A percentile compares a stretch with the other conserved stretches of the same genome.
These are phyloP conservation scores for Lactifluus subvellereus DNA, from an alignment of 768 basidiomycete species.

Conservation along the genomic window DNA sequence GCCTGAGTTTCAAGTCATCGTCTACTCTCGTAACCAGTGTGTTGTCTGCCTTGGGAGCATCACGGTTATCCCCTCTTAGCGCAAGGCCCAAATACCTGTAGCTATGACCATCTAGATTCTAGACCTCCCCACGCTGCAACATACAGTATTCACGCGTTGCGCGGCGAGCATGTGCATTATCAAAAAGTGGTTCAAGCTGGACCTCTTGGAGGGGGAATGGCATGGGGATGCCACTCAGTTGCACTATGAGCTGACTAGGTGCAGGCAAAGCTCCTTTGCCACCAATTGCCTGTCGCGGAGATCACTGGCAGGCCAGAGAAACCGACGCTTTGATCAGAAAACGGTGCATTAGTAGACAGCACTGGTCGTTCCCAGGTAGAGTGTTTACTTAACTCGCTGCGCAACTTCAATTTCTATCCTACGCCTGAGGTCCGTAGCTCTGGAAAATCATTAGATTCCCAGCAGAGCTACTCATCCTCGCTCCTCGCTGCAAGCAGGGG, in stretches of 20 bases:
- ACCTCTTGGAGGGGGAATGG: neutral
- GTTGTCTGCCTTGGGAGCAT: constrained; percentile 7
- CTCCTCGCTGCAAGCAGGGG: too few species aligned
- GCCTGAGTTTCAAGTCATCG: constrained; percentile 37
- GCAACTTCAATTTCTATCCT: too few species aligned
- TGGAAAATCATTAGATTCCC: too few species aligned
- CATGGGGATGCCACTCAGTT: neutral
- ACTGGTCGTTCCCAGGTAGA: neutral
- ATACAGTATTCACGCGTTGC: constrained; percentile 26
- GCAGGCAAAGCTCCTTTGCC: neutral
- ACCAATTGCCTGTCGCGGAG: too few species aligned
- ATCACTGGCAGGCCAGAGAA: too few species aligned
- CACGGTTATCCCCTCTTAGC: too few species aligned
- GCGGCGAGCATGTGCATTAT: constrained; percentile 28
- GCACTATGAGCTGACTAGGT: neutral
- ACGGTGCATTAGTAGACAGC: neutral
- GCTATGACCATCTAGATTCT: constrained; percentile 37
- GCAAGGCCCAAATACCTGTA: constrained; percentile 8
- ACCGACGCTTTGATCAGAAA: neutral
- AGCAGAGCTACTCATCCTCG: too few species aligned
- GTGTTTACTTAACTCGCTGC: too few species aligned
- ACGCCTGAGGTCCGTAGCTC: too few species aligned
- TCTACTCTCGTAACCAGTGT: constrained; percentile 42
- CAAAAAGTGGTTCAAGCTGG: constrained; percentile 29
- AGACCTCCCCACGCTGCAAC: constrained; percentile 34